phyloP scores from a whole-genome alignment of 1,284 basidiomycete genomes.

The Melampsora medusae region DNA sequence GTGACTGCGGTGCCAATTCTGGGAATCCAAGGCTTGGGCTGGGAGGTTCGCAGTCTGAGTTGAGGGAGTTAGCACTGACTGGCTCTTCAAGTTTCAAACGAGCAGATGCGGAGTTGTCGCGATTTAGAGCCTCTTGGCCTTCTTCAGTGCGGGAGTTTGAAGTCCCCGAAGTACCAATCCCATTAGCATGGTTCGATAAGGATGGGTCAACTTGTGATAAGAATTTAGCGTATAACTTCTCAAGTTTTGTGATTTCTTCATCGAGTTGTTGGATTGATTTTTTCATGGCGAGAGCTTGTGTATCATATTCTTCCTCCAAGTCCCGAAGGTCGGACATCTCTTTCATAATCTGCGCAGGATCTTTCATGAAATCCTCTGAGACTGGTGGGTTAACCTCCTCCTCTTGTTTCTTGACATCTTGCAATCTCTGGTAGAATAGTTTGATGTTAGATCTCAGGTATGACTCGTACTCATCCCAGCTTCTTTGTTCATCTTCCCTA shows the following conservation, averaged over 20 bases:
- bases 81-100: too few relatives aligned
- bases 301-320: neutral
- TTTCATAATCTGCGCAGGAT: neutral
- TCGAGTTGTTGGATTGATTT: neutral
- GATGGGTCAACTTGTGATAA: neutral
- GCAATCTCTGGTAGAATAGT: neutral
- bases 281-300: neutral
- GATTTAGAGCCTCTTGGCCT: too few relatives aligned
- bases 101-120: too few relatives aligned
- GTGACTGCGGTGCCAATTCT: neutral
- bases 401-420: neutral
- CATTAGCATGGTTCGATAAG: too few relatives aligned
- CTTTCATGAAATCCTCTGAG: neutral
- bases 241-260: neutral
- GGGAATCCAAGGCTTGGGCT: neutral
- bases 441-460: neutral
- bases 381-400: neutral
- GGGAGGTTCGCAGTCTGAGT: too few relatives aligned
- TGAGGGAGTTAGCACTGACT: too few relatives aligned
- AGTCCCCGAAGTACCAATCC: too few relatives aligned
- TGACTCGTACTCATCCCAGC: neutral
- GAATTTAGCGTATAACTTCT: neutral
- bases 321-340: conserved; percentile 1
- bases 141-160: too few relatives aligned
- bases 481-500: neutral